These are phyloP conservation scores for Ophiostoma piceae DNA, from an alignment of 2,329 filamentous ascomycete species.

Conservation along the genomic window DNA sequence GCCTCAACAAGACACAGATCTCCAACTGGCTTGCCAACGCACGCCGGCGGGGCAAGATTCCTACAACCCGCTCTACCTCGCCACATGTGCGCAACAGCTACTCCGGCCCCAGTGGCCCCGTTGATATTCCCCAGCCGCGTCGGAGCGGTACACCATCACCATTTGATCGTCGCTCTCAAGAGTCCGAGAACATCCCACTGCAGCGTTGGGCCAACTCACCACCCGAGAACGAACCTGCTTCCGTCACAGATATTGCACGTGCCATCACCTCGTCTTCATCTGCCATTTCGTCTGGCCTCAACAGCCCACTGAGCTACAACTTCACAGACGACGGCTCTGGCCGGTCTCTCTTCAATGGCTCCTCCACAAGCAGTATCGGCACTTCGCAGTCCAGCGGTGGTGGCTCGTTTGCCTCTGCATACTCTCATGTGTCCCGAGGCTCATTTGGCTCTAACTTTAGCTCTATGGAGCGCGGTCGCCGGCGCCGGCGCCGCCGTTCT, in stretches of 20 bases:
- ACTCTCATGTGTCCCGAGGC: constrained; percentile 53
- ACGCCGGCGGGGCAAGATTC: constrained; percentile 72
- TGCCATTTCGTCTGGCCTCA: constrained; percentile 43
- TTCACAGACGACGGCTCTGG: constrained; percentile 58
- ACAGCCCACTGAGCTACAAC: constrained; percentile 53
- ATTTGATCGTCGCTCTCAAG: constrained; percentile 25
- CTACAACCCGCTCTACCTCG: constrained; percentile 61
- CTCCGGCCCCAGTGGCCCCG: constrained; percentile 37
- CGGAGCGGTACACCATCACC: constrained; percentile 45
- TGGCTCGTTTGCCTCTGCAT: constrained; percentile 54
- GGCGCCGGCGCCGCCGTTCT: constrained; percentile 47
- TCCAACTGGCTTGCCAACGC: constrained; percentile 92
- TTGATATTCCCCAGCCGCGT: constrained; percentile 61
- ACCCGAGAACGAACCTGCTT: constrained; percentile 56
- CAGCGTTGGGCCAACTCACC: constrained; percentile 57
- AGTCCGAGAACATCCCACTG: constrained; percentile 48
- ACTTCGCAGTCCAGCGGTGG: constrained; percentile 55
- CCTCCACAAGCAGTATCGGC: constrained; percentile 55
- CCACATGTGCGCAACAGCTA: constrained; percentile 58
- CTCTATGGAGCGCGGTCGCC: constrained; percentile 43
- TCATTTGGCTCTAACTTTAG: constrained; percentile 52
- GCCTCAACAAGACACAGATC: constrained; percentile 76
- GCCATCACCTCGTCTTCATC: constrained; percentile 51
- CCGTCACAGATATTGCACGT: constrained; percentile 53
- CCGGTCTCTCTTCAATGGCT: constrained; percentile 53